A percentile compares a stretch with the other conserved stretches of the same genome.
These are phyloP conservation scores for Lecanicillium sp. DNA, from an alignment of 2,329 filamentous ascomycete genomes.

Conservation along the genomic window DNA sequence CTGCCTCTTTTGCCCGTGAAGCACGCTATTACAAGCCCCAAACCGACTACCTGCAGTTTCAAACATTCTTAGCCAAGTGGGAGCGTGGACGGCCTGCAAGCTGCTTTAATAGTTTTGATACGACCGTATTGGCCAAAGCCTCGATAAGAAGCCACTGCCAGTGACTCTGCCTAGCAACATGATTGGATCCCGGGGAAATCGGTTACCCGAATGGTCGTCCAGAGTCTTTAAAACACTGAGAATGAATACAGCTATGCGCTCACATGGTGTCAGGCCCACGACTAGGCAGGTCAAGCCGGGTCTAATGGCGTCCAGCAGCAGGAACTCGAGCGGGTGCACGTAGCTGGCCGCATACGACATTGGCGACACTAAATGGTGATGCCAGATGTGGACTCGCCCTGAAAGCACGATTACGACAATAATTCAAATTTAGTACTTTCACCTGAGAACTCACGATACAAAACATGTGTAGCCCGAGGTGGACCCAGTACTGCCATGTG, in stretches of 20 bases:
- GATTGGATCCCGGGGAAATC: constrained; percentile 1
- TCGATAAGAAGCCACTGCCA: not conserved
- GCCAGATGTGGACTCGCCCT: not conserved
- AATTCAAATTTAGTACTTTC: not conserved
- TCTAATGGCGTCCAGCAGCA: not conserved
- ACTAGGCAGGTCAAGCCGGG: not conserved
- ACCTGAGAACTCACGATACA: not conserved
- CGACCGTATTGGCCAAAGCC: not conserved
- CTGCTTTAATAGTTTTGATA: not conserved
- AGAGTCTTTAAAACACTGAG: not conserved
- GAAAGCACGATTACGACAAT: not conserved
- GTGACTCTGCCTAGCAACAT: not conserved
- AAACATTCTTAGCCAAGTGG: not conserved
- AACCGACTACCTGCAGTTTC: not conserved
- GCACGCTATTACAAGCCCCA: not conserved
- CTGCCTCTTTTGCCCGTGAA: not conserved
- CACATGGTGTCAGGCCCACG: not conserved
- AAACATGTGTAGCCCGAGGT: not conserved
- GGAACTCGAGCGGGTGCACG: not conserved
- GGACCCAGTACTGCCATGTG: constrained; percentile 1
- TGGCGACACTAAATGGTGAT: not conserved
- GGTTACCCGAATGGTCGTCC: not conserved
- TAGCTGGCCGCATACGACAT: constrained; percentile 1
- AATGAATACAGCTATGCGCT: not conserved
- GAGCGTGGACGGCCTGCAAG: not conserved